Evolutionary conservation across 2,329 filamentous ascomycete species (phyloP).

Genomic region (Fusarium sarcochroum): DNA sequence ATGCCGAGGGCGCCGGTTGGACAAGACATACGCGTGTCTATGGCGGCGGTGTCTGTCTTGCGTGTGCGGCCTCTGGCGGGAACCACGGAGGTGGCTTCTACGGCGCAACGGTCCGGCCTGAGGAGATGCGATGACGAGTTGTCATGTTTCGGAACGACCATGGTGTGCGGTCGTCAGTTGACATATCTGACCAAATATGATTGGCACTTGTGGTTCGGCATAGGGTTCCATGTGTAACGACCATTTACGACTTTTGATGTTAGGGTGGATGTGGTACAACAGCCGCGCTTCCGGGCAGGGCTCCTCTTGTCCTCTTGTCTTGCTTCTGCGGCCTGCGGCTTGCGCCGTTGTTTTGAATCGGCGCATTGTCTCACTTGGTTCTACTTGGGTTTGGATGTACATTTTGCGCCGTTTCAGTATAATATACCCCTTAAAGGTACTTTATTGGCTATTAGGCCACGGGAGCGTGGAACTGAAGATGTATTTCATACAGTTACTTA

Average conservation of each 20-base stretch:
- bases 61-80: conserved; percentile 64
- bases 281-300: conserved; percentile 35
- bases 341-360: conserved; percentile 10
- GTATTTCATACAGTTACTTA: conserved; percentile 31
- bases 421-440: conserved; percentile 41
- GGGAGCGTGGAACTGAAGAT: conserved; percentile 25
- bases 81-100: conserved; percentile 65
- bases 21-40: conserved; percentile 72
- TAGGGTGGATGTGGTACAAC: conserved; percentile 37
- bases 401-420: conserved; percentile 27
- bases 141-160: conserved; percentile 7
- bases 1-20: conserved; percentile 66
- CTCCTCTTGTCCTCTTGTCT: conserved; percentile 35
- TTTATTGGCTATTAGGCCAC: conserved; percentile 27
- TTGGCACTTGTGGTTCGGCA: conserved; percentile 13
- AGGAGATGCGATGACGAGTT: conserved; percentile 61
- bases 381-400: conserved; percentile 8
- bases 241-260: conserved; percentile 43
- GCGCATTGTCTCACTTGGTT: conserved; percentile 17
- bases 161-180: conserved; percentile 19
- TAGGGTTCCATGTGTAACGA: conserved; percentile 36
- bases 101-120: conserved; percentile 66
- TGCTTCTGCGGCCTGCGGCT: conserved; percentile 12
- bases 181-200: conserved; percentile 11
- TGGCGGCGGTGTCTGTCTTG: conserved; percentile 69